These are phyloP conservation scores for Neonectria coccinea DNA, from an alignment of 2,329 filamentous ascomycete genomes.

Conservation along the genomic window DNA sequence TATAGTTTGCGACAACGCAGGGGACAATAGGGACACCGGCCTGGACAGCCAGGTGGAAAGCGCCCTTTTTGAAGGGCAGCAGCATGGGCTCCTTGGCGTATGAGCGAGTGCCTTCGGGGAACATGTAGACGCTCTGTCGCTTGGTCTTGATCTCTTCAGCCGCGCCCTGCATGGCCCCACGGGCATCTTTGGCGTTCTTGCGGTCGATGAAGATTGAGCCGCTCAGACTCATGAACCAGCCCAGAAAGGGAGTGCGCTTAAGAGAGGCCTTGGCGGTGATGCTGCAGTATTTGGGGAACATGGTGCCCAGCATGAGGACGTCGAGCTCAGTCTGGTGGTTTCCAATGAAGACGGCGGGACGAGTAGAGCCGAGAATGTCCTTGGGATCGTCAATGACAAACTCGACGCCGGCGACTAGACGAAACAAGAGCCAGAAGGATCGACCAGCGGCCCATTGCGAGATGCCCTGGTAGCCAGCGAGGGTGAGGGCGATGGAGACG, in stretches of 20 bases:
- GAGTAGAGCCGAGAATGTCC: conserved; percentile 69
- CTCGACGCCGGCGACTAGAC: conserved; percentile 77
- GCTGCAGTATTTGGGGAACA: conserved; percentile 92
- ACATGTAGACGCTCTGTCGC: conserved; percentile 84
- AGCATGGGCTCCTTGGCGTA: conserved; percentile 85
- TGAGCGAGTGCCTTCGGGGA: conserved; percentile 92
- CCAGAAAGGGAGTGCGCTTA: conserved; percentile 83
- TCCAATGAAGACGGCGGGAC: conserved; percentile 90
- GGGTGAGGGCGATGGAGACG: conserved; percentile 76
- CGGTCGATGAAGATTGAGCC: conserved; percentile 97
- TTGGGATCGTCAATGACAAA: conserved; percentile 79
- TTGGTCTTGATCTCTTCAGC: conserved; percentile 80
- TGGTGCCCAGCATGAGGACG: conserved; percentile 86
- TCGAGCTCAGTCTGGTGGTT: conserved; percentile 99
- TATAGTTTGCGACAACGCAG: conserved; percentile 83
- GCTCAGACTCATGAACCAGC: conserved; percentile 92
- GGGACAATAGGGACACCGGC: conserved; percentile 94
- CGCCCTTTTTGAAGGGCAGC: conserved; percentile 98
- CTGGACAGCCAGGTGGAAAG: conserved; percentile 95
- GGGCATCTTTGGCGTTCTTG: conserved; percentile 82
- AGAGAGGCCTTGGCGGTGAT: conserved; percentile 92
- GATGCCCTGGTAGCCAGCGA: conserved; percentile 78
- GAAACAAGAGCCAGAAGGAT: conserved; percentile 84
- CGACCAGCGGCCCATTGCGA: conserved; percentile 88
- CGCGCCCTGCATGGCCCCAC: conserved; percentile 86